Base-by-base conservation (phyloP, 2,329 filamentous ascomycete species). In the Curvularia sp. region DNA sequence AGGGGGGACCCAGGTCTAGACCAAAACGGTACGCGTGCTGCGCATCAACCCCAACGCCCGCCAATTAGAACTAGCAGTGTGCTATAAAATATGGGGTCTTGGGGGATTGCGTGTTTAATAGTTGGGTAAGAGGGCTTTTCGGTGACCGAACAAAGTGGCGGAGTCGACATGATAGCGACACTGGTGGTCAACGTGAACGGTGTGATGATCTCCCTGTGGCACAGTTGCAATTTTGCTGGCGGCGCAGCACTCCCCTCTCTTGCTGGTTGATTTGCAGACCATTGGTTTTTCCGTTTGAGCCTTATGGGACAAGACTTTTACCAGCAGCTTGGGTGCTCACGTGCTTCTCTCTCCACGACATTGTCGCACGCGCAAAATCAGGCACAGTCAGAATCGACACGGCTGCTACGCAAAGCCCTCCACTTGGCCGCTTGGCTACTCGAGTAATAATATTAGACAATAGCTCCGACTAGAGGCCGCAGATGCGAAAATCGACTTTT, bases 101-200 rank as follows among this genome's bases (percentile, higher is more conserved):
- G 22, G 22, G 22, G 3, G 4, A 43, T 38, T 53, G 54, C 42
- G 54, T 20, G 41, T 46, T 31, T 43, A 26, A 28, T 28, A 38
- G 15, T 20, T 15, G 13, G 8, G 28, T 43, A n/a, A 12, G 13
- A 28, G 20, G 28, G 35, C 22, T 12, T 28, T 33, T 51, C 35
- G 51, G 49, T 39, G 33, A n/a, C 49, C 15, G 31, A 31, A 38
- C 44, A 41, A 20, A 39, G 49, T 38, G 54, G 49, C 54, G 49
- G 26, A 57, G 42, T 46, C 18, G 18, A 53, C 53, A 31, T n/a
- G 31, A 33, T 33, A 9, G 44, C 28, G 30, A 13, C 31, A n/a
- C 9, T 48, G 30, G 18, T 30, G 31, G 33, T 35, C 33, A 15
- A n/a, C 13, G 33, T 15, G 33, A 35, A 35, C 12, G 33, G 33